Base-by-base conservation (phyloP, 202 grass and related monocot genomes). In the Setaria viridis region DNA sequence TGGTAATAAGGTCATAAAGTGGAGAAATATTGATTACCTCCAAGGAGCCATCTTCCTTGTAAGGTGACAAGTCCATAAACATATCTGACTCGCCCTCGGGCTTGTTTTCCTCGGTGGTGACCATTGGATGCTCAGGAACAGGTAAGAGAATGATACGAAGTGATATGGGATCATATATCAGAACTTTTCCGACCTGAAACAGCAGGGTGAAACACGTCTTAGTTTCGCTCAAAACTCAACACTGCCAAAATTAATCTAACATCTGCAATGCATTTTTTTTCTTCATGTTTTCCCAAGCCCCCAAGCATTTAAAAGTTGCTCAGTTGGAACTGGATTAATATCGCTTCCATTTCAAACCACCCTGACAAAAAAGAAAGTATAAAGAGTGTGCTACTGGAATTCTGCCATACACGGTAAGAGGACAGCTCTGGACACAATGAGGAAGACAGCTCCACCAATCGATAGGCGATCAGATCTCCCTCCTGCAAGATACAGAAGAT, bases 351-450 rank as follows among this genome's bases (percentile, higher is more conserved):
- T 72, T 79, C 12, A 80, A 72, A 80, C 49, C 80, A 84, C 6
- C 67, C 53, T 7, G 51, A 30, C 57, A 33, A n/a, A 53, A 57
- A 73, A 12, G 50, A 47, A 43, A 14, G 35, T 54, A 33, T 29
- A 57, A 34, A 57, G 29, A 34, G 37, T 87, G 42, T 80, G 15
- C 49, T 73, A 70, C 6, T 83, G 45, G 51, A 86, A 70, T 83
- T 75, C 48, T 81, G 50, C 34, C 90, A 91, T 94, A 99, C 96
- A 66, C 90, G 81, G 57, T 89, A 89, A 30, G 90, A 63, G 88
- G 96, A 99, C 59, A 99, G 82, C 78, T 99, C 97, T 10, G 97
- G 97, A 81, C 97, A 96, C 91, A 90, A 96, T 20, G 87, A 84
- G 43, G 89, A 88, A 77, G 97, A 96, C 77, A 99, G 83, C 80